A percentile compares a stretch with the other conserved stretches of the same genome.
These are phyloP conservation scores for Tephrocybe sp. DNA, from an alignment of 768 basidiomycete genomes.

Conservation along the genomic window DNA sequence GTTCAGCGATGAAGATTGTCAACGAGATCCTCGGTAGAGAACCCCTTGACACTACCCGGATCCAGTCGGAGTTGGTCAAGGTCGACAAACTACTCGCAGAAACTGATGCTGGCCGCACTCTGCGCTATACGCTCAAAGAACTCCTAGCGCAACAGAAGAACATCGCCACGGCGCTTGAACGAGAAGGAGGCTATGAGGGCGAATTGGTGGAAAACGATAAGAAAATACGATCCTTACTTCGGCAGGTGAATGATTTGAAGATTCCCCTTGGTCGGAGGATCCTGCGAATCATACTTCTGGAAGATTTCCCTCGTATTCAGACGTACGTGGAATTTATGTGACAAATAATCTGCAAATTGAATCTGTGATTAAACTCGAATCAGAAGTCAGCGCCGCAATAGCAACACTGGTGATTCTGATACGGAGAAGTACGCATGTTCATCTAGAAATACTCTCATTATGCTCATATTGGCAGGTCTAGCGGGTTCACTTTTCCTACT, in stretches of 20 bases:
- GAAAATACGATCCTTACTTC: slow-evolving; percentile 20
- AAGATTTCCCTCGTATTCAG: neutral
- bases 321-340: too few relatives aligned
- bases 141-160: slow-evolving; percentile 25
- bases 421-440: too few relatives aligned
- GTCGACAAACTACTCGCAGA: slow-evolving; percentile 23
- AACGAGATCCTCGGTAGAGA: slow-evolving; percentile 15
- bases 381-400: too few relatives aligned
- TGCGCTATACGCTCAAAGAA: slow-evolving; percentile 22
- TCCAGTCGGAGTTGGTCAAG: slow-evolving; percentile 30
- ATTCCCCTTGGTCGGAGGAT: slow-evolving; percentile 21
- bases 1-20: slow-evolving; percentile 28
- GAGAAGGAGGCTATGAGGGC: slow-evolving; percentile 10
- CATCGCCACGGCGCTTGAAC: slow-evolving; percentile 16
- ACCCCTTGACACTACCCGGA: slow-evolving; percentile 18
- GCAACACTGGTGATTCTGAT: too few relatives aligned
- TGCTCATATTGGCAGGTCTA: too few relatives aligned
- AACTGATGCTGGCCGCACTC: slow-evolving; percentile 27
- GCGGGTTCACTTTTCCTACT: too few relatives aligned
- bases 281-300: neutral
- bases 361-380: too few relatives aligned
- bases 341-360: too few relatives aligned
- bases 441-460: too few relatives aligned
- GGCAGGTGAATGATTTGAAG: slow-evolving; percentile 21
- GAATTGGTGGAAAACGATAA: slow-evolving; percentile 18